phyloP scores from a whole-genome alignment of 2,329 filamentous ascomycete species.

The Trichoderma sp. region DNA sequence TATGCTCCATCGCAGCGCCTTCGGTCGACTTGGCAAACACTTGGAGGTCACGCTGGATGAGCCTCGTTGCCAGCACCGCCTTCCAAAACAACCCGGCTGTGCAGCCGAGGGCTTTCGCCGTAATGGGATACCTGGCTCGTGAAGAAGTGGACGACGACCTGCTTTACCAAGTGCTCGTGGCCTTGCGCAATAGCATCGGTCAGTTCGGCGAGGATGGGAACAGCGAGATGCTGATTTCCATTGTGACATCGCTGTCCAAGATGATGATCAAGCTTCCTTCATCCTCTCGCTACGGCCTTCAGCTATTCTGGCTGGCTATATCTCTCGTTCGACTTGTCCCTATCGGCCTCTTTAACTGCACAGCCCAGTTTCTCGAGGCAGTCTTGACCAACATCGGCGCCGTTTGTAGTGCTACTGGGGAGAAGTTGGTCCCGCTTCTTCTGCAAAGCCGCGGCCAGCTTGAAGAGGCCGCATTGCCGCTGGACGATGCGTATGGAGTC shows the following conservation, averaged over 20 bases:
- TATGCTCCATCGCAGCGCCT: conserved; percentile 64
- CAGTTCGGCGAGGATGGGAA: conserved; percentile 66
- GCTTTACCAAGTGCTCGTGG: conserved; percentile 70
- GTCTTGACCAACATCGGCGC: conserved; percentile 66
- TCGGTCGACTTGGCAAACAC: conserved; percentile 67
- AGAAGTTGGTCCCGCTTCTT: conserved; percentile 61
- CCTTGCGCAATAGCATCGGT: conserved; percentile 65
- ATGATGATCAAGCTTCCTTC: conserved; percentile 71
- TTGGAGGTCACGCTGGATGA: conserved; percentile 75
- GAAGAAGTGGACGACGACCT: conserved; percentile 73
- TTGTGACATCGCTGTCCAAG: conserved; percentile 67
- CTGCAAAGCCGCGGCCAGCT: conserved; percentile 63
- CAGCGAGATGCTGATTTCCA: conserved; percentile 69
- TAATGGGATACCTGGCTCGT: conserved; percentile 71
- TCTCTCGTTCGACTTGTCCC: conserved; percentile 67
- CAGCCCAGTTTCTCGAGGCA: conserved; percentile 65
- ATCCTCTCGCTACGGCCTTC: conserved; percentile 67
- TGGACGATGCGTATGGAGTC: conserved; percentile 68
- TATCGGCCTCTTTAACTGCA: conserved; percentile 64
- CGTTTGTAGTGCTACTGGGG: conserved; percentile 60
- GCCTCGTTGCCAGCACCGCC: conserved; percentile 69
- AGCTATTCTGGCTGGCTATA: conserved; percentile 71
- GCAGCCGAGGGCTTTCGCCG: conserved; percentile 68
- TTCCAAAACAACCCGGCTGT: conserved; percentile 74
- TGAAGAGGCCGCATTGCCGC: conserved; percentile 61